These are phyloP conservation scores for Kodamaea laetipori DNA, from an alignment of 805 yeast species.

Conservation along the genomic window DNA sequence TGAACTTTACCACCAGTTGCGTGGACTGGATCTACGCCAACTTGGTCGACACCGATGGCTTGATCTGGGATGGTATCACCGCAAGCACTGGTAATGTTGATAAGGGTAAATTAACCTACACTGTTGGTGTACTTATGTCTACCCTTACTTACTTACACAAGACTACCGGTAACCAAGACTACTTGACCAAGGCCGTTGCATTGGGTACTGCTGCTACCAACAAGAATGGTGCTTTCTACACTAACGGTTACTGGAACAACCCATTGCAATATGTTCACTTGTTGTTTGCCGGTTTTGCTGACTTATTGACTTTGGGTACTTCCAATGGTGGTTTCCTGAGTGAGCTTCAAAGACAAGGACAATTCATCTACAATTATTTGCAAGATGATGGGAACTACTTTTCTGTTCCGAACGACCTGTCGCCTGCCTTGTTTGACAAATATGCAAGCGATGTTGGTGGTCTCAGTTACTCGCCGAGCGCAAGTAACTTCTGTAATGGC, in stretches of 20 bases:
- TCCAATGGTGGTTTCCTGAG: constrained; percentile 10
- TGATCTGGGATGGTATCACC: constrained; percentile 17
- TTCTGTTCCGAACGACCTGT: constrained; percentile 9
- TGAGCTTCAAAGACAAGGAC: constrained; percentile 15
- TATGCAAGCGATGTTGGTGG: constrained; percentile 10
- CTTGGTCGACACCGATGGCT: constrained; percentile 17
- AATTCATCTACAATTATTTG: constrained; percentile 17
- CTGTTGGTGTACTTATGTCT: constrained; percentile 18
- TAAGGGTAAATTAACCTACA: constrained; percentile 17
- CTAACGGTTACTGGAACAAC: constrained; percentile 22
- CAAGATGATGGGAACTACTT: constrained; percentile 19
- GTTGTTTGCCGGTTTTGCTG: constrained; percentile 21
- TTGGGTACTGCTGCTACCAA: constrained; percentile 16
- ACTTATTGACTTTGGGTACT: constrained; percentile 15
- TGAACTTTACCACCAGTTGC: constrained; percentile 15
- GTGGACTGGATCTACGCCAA: constrained; percentile 15
- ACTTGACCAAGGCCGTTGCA: constrained; percentile 13
- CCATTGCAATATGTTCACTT: constrained; percentile 19
- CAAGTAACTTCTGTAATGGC: constrained; percentile 12
- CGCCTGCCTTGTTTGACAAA: constrained; percentile 12
- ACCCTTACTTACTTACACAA: constrained; percentile 15
- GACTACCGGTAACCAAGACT: constrained; percentile 10
- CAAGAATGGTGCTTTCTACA: constrained; percentile 15
- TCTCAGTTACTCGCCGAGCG: constrained; percentile 13
- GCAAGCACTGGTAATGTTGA: constrained; percentile 11